Evolutionary conservation across 495 filamentous ascomycete species (phyloP), one percentile per base, ranked within the genome.

Genomic region (Pseudevernia furfuracea): DNA sequence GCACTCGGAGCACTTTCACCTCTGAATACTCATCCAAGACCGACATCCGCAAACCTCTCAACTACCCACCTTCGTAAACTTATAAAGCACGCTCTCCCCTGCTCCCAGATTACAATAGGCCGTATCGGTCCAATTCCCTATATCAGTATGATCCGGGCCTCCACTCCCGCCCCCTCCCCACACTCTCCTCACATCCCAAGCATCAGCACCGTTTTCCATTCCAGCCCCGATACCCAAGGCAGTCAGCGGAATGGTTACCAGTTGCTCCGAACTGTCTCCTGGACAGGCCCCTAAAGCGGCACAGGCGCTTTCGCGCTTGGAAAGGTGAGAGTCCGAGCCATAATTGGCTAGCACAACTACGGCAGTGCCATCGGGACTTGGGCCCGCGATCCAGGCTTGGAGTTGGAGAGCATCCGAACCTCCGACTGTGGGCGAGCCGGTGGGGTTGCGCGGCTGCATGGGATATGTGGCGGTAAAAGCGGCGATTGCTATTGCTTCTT

Each of bases 181-280:
- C 19, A 57, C 53, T 21, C 28, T 36, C 53, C 25, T 37, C 53
- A 57, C 53, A 36, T 36, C 21, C 53, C 53, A 57, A 21, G 53
- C 30, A 19, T 57, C 37, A 38, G 17, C 56, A 1, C 56, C 32
- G 23, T 58, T 6, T 15, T 21, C 19, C 32, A 58, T 38, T 19
- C 32, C 56, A 12, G 56, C 21, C 19, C 32, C 56, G 15, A 58
- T 11, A 9, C 56, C 56, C 21, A 38, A 23, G 23, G 43, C 34
- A 4, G 21, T 58, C 56, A 58, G 28, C 56, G 34, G 34, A 34
- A 38, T n/a, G 19, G 32, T 36, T n/a, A 37, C 32, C 12, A 58
- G 19, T 21, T 58, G 34, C 7, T 44, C 6, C n/a, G 6, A n/a
- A 44, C 8, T 0, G 2, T 44, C 19, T n/a, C 2, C 1, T 10